Evolutionary conservation across 2,329 filamentous ascomycete species (phyloP), one percentile per base, ranked within the genome.

Genomic region (Alternaria sp.): DNA sequence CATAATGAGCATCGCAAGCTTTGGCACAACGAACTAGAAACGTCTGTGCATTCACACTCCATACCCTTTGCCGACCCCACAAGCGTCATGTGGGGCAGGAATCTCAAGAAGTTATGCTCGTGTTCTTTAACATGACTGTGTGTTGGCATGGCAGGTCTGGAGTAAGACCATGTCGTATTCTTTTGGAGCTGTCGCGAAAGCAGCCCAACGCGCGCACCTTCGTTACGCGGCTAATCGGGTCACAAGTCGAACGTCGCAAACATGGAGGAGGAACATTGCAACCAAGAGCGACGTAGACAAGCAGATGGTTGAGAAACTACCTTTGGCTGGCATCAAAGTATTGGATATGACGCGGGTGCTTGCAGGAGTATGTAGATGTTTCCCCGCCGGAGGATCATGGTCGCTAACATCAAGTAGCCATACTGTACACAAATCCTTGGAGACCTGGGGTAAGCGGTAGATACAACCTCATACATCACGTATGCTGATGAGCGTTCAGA

Each of bases 391-490:
- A 8, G 17, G 51, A n/a, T 19, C 10, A 59, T 53, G 15, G 25
- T 30, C 30, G 57, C 65, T 77, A 62, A 77, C 65, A 45, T 12
- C n/a, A 36, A 64, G 17, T 74, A 97, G 93, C 96, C 96, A 68
- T 98, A 97, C 77, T 97, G 93, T 75, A 98, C 96, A 40, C 96
- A 99, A 79, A 97, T 99, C 57, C 83, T 99, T 7, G 96, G 94
- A 57, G 96, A 99, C 81, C 85, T 98, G 70, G 96, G 95, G 95
- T 97, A 88, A 52, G 72, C 30, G 45, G 3, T 17, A 7, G 17
- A 63, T 73, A 21, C 8, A 47, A 8, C 40, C 19, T 19, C 23
- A 2, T 10, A 19, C 9, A 45, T 10, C 3, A 28, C 28, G n/a
- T 32, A 53, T 69, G 59, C 65, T 65, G 32, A 71, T 13, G 61